Percentiles rank a stretch among this genome's conserved stretches.
These are phyloP conservation scores for Euphorbia tirucalli DNA, from an alignment of 345 rosid genomes.

Conservation along the genomic window DNA sequence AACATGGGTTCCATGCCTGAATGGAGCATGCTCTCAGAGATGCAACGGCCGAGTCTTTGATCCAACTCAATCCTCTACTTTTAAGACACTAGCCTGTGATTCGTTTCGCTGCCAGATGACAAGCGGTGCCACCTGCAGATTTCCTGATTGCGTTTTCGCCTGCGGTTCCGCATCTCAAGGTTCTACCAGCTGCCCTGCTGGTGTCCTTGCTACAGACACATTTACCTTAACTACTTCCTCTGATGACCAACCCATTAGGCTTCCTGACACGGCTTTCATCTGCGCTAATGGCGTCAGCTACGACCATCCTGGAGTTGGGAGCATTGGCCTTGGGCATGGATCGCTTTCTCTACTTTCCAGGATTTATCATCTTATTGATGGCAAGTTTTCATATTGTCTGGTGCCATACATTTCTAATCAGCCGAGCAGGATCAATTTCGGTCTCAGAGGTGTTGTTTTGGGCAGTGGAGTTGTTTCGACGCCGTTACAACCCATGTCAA, in stretches of 20 bases:
- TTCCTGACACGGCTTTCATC: not conserved
- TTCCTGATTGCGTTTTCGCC: not conserved
- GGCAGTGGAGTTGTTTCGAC: slow-evolving; percentile 2
- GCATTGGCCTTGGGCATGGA: slow-evolving; percentile 11
- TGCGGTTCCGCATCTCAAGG: not conserved
- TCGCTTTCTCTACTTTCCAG: not conserved
- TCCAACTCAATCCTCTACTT: slow-evolving; percentile 22
- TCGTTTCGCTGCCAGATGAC: slow-evolving; percentile 25
- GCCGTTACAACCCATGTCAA: not conserved
- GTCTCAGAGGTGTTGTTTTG: not conserved
- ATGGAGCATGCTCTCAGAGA: slow-evolving; percentile 27
- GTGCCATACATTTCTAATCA: not conserved
- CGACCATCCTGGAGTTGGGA: not conserved
- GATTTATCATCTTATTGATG: slow-evolving; percentile 4
- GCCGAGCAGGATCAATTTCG: slow-evolving; percentile 7
- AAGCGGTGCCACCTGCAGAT: not conserved
- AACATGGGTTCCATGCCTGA: slow-evolving; percentile 39
- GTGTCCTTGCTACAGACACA: slow-evolving; percentile 11
- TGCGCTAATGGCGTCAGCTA: slow-evolving; percentile 4
- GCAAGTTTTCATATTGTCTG: slow-evolving; percentile 17
- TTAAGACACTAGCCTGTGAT: slow-evolving; percentile 30
- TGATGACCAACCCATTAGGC: not conserved
- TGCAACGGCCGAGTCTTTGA: slow-evolving; percentile 32
- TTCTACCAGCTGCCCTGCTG: not conserved
- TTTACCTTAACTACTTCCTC: slow-evolving; percentile 11